phyloP scores from a whole-genome alignment of 2,329 filamentous ascomycete species.

The Mycosphaerella arachidis region DNA sequence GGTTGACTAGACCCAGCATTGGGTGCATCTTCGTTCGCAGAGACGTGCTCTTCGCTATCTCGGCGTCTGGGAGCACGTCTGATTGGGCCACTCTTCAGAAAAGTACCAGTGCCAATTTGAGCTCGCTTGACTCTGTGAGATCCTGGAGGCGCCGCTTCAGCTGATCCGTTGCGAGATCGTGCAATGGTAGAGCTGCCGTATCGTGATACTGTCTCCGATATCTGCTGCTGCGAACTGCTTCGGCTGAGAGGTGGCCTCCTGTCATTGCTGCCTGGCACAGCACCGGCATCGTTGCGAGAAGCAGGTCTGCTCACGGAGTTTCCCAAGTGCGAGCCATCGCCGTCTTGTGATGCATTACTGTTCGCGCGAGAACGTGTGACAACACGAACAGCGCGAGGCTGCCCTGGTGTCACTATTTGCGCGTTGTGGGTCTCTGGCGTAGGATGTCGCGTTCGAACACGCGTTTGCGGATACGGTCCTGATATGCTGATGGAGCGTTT shows the following conservation, averaged over 20 bases:
- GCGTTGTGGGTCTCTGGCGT: constrained; percentile 29
- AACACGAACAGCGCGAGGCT: constrained; percentile 28
- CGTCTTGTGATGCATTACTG: constrained; percentile 35
- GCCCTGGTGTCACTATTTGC: constrained; percentile 36
- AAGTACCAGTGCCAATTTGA: constrained; percentile 69
- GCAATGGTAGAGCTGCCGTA: constrained; percentile 43
- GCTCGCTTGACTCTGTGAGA: constrained; percentile 75
- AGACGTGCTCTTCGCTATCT: constrained; percentile 47
- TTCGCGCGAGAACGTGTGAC: constrained; percentile 28
- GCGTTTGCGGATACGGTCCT: constrained; percentile 30
- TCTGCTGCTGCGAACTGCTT: constrained; percentile 41
- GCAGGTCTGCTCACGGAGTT: constrained; percentile 29
- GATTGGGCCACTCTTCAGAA: constrained; percentile 69
- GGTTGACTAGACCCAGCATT: constrained; percentile 27
- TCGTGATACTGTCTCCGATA: constrained; percentile 45
- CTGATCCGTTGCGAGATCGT: constrained; percentile 45
- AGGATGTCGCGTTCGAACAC: constrained; percentile 27
- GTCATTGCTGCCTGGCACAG: constrained; percentile 16
- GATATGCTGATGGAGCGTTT: constrained; percentile 32
- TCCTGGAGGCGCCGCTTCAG: constrained; percentile 63
- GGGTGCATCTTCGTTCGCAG: constrained; percentile 33
- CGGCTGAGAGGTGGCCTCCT: constrained; percentile 22
- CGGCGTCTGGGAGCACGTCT: constrained; percentile 63
- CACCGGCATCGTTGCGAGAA: constrained; percentile 25
- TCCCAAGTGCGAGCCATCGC: constrained; percentile 18